phyloP scores from a whole-genome alignment of 2,329 filamentous ascomycete species.

The Berkeleyomyces rouxiae region DNA sequence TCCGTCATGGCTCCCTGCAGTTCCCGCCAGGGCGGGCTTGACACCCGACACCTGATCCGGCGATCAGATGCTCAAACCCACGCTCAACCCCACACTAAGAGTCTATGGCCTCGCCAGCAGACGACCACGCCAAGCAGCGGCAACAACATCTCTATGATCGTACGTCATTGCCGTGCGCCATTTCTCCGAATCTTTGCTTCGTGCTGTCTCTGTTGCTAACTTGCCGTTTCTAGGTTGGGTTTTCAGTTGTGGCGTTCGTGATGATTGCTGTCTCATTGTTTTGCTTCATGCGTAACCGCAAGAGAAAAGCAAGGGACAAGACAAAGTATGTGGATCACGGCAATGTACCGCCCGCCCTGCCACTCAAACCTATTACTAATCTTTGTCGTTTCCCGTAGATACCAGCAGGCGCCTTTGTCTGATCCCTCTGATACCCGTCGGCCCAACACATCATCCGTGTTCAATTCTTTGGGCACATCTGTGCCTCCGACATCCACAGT shows the following conservation, averaged over 20 bases:
- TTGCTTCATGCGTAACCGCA: constrained; percentile 14
- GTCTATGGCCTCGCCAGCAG: background rate
- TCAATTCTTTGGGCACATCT: constrained; percentile 1
- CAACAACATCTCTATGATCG: constrained; percentile 11
- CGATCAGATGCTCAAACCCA: background rate
- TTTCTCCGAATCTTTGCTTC: too few relatives aligned
- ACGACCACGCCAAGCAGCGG: background rate
- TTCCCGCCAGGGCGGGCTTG: background rate
- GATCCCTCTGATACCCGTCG: constrained; percentile 12
- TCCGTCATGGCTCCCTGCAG: background rate
- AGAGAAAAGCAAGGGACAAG: constrained; percentile 1
- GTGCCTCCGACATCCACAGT: constrained; percentile 9
- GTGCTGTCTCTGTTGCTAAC: background rate
- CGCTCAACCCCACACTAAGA: background rate
- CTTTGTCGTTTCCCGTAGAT: background rate
- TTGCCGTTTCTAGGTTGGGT: constrained; percentile 3
- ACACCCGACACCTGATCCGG: background rate
- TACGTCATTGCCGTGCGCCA: background rate
- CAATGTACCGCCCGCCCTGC: background rate
- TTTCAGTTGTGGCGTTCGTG: constrained; percentile 9
- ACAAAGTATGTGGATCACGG: constrained; percentile 6
- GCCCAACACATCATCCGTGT: constrained; percentile 2
- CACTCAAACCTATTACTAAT: background rate
- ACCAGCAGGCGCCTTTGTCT: constrained; percentile 12
- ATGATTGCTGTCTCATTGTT: constrained; percentile 10